A percentile compares a stretch with the other conserved stretches of the same genome.
These are phyloP conservation scores for Fallopia convolvulus DNA, from an alignment of 148 eudicot genomes.

Conservation along the genomic window DNA sequence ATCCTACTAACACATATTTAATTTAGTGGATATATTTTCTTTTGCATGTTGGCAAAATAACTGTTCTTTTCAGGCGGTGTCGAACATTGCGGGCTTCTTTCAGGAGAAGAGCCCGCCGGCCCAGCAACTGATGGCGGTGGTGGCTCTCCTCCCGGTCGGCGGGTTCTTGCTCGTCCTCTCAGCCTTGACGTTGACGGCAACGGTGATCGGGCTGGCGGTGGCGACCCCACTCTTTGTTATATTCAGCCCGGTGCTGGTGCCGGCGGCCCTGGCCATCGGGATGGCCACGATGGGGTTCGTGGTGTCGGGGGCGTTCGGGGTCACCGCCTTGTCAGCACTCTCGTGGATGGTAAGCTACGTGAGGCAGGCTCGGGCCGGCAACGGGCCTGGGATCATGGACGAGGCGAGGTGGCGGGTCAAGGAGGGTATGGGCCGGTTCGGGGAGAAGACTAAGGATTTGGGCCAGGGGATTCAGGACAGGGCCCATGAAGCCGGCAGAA, in stretches of 20 bases:
- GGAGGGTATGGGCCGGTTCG: neutral
- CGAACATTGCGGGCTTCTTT: neutral
- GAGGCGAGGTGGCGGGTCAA: conserved; percentile 6
- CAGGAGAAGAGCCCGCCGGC: conserved; percentile 5
- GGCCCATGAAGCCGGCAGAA: neutral
- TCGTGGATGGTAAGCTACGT: conserved; percentile 1
- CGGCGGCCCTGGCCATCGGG: conserved; percentile 3
- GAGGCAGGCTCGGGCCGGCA: neutral
- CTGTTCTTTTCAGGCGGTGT: neutral
- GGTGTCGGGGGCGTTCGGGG: conserved; percentile 3
- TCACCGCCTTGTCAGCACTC: neutral
- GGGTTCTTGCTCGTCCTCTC: neutral
- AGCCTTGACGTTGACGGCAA: neutral
- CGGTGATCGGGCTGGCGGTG: conserved; percentile 2
- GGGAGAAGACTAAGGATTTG: conserved; percentile 9
- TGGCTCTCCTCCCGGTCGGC: neutral
- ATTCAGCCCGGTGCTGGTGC: conserved; percentile 3
- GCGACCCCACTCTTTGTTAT: conserved; percentile 1
- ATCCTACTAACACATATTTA: too few species aligned
- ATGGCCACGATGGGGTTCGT: neutral
- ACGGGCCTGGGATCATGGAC: conserved; percentile 4
- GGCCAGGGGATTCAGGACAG: conserved; percentile 4
- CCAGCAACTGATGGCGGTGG: neutral
- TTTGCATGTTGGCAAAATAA: too few species aligned
- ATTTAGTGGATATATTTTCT: too few species aligned